phyloP scores from a whole-genome alignment of 176 grass and related monocot species.

The Aegilops speltoides region DNA sequence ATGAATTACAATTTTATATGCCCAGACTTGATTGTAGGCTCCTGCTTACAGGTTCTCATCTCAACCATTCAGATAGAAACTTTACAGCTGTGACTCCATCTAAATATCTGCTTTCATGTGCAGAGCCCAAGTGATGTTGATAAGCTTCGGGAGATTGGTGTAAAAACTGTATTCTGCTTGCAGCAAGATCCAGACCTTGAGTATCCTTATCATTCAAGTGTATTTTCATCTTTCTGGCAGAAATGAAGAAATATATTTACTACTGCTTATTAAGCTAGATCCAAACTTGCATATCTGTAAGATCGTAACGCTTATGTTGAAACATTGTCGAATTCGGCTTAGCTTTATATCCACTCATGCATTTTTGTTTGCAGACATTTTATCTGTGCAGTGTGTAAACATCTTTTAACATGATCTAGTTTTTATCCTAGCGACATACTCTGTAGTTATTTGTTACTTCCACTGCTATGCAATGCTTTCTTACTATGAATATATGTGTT shows the following conservation, averaged over 20 bases:
- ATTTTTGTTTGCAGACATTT: not conserved
- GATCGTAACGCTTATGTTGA: not conserved
- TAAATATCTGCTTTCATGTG: conserved; percentile 37
- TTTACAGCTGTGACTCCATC: not conserved
- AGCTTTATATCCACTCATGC: not conserved
- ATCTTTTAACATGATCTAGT: not conserved
- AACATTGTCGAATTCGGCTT: not conserved
- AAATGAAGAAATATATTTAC: not conserved
- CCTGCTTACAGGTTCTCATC: conserved; percentile 87
- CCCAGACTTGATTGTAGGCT: conserved; percentile 92
- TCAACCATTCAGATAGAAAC: not conserved
- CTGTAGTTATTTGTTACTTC: not conserved
- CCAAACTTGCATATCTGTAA: not conserved
- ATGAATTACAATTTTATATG: conserved; percentile 98
- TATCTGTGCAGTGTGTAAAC: not conserved
- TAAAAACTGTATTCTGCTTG: conserved; percentile 96
- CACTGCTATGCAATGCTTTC: not conserved
- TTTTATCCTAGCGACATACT: not conserved
- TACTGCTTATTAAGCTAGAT: not conserved
- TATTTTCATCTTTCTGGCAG: not conserved
- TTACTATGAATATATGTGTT: conserved; percentile 2
- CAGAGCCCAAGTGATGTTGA: conserved; percentile 86
- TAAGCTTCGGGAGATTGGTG: conserved; percentile 84
- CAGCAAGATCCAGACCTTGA: conserved; percentile 91
- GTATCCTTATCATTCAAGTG: conserved; percentile 49